Evolutionary conservation across 495 filamentous ascomycete species (phyloP).

Genomic region (Staphylotrichum longicolle): DNA sequence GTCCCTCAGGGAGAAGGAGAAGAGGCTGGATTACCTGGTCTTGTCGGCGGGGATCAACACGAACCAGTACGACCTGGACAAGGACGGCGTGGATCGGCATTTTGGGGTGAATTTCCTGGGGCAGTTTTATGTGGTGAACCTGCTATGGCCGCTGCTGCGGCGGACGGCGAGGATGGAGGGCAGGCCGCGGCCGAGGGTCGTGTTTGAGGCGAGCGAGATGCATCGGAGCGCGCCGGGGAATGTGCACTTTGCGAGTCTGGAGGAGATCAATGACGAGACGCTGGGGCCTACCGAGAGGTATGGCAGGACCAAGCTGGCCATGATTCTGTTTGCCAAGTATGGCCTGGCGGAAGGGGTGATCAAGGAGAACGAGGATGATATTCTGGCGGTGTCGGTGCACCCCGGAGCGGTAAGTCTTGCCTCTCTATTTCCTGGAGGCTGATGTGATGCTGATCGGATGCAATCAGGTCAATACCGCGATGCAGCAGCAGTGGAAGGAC

Average conservation of each 20-base stretch:
- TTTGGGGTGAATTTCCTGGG: constrained; percentile 53
- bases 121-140: constrained; percentile 46
- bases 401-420: constrained; percentile 39
- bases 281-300: constrained; percentile 55
- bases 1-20: constrained; percentile 25
- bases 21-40: constrained; percentile 47
- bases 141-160: constrained; percentile 43
- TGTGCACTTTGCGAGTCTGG: constrained; percentile 43
- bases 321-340: constrained; percentile 52
- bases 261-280: constrained; percentile 54
- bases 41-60: constrained; percentile 52
- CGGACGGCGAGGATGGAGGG: constrained; percentile 37
- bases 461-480: constrained; percentile 43
- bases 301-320: constrained; percentile 54
- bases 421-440: not conserved
- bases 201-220: constrained; percentile 54
- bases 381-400: constrained; percentile 44
- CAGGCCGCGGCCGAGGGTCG: constrained; percentile 41
- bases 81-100: constrained; percentile 50
- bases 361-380: constrained; percentile 41
- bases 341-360: constrained; percentile 43
- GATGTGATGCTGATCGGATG: not conserved
- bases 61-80: constrained; percentile 40
- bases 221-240: constrained; percentile 48
- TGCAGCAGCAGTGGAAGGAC: constrained; percentile 51